Evolutionary conservation across 768 basidiomycete species (phyloP).

Genomic region (Leccinum variicolor): DNA sequence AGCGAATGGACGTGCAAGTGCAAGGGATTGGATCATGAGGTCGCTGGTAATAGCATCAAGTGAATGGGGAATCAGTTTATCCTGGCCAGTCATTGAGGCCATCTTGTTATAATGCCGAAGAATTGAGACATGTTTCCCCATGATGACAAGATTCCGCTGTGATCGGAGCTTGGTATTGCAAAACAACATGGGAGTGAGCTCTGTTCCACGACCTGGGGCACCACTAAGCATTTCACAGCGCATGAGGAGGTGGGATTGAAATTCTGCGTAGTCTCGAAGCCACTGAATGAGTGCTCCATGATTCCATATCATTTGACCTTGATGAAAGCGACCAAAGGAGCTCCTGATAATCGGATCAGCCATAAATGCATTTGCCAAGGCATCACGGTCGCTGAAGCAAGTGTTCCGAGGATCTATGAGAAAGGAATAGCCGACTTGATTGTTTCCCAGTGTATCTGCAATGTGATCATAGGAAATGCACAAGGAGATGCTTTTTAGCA

Average conservation of each 20-base stretch:
- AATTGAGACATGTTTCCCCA: background rate
- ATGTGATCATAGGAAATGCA: background rate
- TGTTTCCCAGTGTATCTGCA: background rate
- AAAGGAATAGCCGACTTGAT: background rate
- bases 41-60: background rate
- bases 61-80: background rate
- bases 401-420: background rate
- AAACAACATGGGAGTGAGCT: background rate
- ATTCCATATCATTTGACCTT: background rate
- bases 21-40: background rate
- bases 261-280: background rate
- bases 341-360: background rate
- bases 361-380: background rate
- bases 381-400: background rate
- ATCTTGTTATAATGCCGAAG: background rate
- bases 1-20: background rate
- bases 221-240: background rate
- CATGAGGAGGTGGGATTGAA: background rate
- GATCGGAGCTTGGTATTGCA: background rate
- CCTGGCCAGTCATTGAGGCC: background rate
- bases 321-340: background rate
- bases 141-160: background rate
- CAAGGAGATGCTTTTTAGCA: background rate
- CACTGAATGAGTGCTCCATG: background rate
- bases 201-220: background rate